Conservation (phyloP, 164 flowering plant species). For the Umbilicus rupestris region DNA sequence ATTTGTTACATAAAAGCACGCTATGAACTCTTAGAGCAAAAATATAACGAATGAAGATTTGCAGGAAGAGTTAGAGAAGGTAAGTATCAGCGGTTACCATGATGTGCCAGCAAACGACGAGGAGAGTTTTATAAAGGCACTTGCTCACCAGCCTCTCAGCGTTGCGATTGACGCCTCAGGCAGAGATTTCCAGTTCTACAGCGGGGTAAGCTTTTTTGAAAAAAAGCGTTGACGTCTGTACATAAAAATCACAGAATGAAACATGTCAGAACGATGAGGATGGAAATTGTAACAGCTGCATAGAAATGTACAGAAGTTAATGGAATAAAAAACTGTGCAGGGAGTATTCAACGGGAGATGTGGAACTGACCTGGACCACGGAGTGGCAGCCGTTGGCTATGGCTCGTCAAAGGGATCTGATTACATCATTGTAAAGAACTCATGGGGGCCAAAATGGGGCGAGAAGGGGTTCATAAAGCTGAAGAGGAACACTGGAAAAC, state of each 20-base stretch:
- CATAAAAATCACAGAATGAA: not conserved
- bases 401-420: conserved; percentile 23
- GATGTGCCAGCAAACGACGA: conserved; percentile 47
- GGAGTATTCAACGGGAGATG: conserved; percentile 36
- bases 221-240: not conserved
- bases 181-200: conserved; percentile 86
- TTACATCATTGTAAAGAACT: conserved; percentile 40
- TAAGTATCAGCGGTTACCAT: conserved; percentile 33
- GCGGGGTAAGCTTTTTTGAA: conserved; percentile 41
- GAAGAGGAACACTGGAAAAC: conserved; percentile 32
- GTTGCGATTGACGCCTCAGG: conserved; percentile 90
- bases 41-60: not conserved
- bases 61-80: conserved; percentile 26
- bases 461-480: conserved; percentile 36
- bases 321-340: conserved; percentile 13
- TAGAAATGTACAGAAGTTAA: no score
- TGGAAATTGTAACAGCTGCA: no score
- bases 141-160: conserved; percentile 82
- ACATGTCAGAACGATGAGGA: no score
- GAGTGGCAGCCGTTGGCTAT: conserved; percentile 45
- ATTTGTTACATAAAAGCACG: not conserved
- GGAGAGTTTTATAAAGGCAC: conserved; percentile 63
- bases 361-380: conserved; percentile 34
- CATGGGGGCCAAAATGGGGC: conserved; percentile 45
- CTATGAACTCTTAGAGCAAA: not conserved